phyloP scores from a whole-genome alignment of 2,329 filamentous ascomycete species.

The Lachnellula cervina region DNA sequence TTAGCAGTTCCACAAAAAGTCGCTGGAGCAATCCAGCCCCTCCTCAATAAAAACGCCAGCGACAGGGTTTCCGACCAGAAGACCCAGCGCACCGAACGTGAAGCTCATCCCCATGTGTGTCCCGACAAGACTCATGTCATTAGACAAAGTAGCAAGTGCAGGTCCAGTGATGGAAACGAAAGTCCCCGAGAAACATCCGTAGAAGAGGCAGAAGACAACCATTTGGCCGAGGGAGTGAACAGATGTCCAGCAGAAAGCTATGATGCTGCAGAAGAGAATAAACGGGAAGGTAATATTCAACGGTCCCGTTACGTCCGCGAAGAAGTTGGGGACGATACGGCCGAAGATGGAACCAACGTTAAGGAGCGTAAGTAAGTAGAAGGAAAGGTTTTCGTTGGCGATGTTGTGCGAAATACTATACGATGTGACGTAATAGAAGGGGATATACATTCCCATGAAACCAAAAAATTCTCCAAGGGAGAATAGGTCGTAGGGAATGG shows the following conservation, averaged over 20 bases:
- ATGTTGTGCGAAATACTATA: constrained; percentile 18
- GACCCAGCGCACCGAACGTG: constrained; percentile 43
- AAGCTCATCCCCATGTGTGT: constrained; percentile 44
- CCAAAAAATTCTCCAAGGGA: constrained; percentile 16
- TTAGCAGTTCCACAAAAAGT: constrained; percentile 56
- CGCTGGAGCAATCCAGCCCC: constrained; percentile 32
- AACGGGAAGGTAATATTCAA: constrained; percentile 45
- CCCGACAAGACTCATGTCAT: constrained; percentile 45
- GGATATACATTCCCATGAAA: constrained; percentile 46
- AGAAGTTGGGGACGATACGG: constrained; percentile 46
- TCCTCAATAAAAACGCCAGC: constrained; percentile 47
- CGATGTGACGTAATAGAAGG: constrained; percentile 41
- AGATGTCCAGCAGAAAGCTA: constrained; percentile 46
- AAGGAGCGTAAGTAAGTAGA: constrained; percentile 17
- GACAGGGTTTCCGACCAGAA: constrained; percentile 32
- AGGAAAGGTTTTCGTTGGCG: constrained; percentile 34
- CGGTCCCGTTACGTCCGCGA: constrained; percentile 48
- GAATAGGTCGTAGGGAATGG: constrained; percentile 14
- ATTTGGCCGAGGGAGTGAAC: constrained; percentile 48
- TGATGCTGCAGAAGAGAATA: constrained; percentile 43
- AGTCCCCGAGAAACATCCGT: constrained; percentile 64
- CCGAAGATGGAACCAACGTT: constrained; percentile 44
- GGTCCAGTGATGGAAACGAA: constrained; percentile 41
- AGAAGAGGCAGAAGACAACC: constrained; percentile 58
- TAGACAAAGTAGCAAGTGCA: constrained; percentile 13